Conservation (phyloP, 495 filamentous ascomycete genomes). For the Aspergillus nidulans region DNA sequence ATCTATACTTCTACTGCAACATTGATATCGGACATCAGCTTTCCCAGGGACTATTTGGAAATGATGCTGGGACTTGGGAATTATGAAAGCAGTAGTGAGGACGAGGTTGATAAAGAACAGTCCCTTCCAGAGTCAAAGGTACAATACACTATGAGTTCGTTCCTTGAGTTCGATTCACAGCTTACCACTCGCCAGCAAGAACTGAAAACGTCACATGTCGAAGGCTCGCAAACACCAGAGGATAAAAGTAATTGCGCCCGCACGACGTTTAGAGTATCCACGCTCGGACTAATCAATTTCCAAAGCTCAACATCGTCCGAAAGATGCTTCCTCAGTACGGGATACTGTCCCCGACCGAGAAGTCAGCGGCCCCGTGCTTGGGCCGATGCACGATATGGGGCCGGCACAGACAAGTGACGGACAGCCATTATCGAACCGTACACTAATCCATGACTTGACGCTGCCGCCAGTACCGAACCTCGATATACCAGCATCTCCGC, state of each 20-base stretch:
- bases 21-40: no score
- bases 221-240: constrained; percentile 3
- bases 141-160: not conserved
- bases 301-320: constrained; percentile 3
- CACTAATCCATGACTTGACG: constrained; percentile 72
- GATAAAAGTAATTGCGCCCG: constrained; percentile 17
- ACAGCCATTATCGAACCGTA: constrained; percentile 55
- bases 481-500: constrained; percentile 80
- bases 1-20: no score
- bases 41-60: not conserved
- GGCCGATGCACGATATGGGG: constrained; percentile 34
- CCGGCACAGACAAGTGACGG: constrained; percentile 22
- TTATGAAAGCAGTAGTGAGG: constrained; percentile 79
- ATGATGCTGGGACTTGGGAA: constrained; percentile 63
- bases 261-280: not conserved
- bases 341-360: constrained; percentile 3
- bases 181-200: constrained; percentile 8
- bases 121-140: constrained; percentile 19
- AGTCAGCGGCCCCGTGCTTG: constrained; percentile 41
- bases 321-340: not conserved
- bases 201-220: constrained; percentile 4
- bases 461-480: constrained; percentile 76
- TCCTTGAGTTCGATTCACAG: not conserved
- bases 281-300: not conserved
- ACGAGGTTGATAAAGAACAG: constrained; percentile 43